Base-by-base conservation (phyloP, 257 asterid genomes). In the Gentiana macrophylla region DNA sequence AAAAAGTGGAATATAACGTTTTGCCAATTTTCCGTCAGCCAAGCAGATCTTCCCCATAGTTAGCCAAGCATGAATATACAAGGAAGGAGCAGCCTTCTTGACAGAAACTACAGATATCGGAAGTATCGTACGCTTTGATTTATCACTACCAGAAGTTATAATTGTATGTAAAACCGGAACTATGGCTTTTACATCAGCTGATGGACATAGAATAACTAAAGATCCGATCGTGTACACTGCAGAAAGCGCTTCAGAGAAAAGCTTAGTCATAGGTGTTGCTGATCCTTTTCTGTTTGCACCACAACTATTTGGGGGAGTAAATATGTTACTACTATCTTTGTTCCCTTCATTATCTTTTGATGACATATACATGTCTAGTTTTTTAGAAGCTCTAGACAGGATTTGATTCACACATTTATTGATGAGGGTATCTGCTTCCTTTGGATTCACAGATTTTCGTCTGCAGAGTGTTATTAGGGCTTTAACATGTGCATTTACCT, bases 401-500 rank as follows among this genome's bases (percentile, higher is more conserved):
- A 87, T 80, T 73, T 79, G 88, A 51, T 80, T 56, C 32, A 77
- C 92, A 95, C 95, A 87, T 78, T 72, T 83, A 64, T 59, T 61
- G 62, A 91, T 82, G 59, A 91, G 86, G 62, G 72, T 45, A 62
- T 81, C 84, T 12, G 88, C 84, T 69, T 91, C 95, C 52, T 75
- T 80, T 32, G 64, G 52, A 59, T 67, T 64, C 53, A 63, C 55
- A 63, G 98, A 86, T 80, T 91, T 84, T 59, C 80, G 62, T 62
- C 67, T 81, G 88, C 97, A 87, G 50, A 91, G 67, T 55, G 98
- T 91, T 72, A 72, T 79, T 51, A 91, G 86, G 63, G 94, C 93
- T 79, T 81, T 91, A 56, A 87, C 86, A 63, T 87, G 98, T 55
- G 98, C 98, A 77, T 81, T 83, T 58, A 91, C 98, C 98, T 91